These are phyloP conservation scores for Pichia ethanolica DNA, from an alignment of 805 yeast genomes.

Conservation along the genomic window DNA sequence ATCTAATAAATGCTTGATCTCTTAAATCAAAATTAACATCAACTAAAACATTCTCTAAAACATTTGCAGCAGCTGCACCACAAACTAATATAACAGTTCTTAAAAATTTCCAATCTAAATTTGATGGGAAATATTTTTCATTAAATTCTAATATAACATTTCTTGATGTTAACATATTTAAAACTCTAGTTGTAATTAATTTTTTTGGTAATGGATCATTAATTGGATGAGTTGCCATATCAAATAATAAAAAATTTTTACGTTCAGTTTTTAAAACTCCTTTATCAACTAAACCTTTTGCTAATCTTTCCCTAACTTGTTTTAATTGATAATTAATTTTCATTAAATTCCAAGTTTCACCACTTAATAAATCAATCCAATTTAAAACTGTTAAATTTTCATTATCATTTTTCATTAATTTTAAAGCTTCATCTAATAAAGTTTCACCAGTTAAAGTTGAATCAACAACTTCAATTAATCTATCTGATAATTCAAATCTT, in stretches of 20 bases:
- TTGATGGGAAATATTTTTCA: slow-evolving; percentile 60
- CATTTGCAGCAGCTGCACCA: slow-evolving; percentile 94
- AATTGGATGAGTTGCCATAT: slow-evolving; percentile 98
- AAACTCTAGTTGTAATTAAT: slow-evolving; percentile 63
- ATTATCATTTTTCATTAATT: slow-evolving; percentile 79
- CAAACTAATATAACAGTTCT: slow-evolving; percentile 78
- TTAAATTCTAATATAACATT: slow-evolving; percentile 50
- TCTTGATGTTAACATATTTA: slow-evolving; percentile 63
- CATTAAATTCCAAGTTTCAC: slow-evolving; percentile 95
- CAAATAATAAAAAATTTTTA: slow-evolving; percentile 87
- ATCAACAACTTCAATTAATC: slow-evolving; percentile 82
- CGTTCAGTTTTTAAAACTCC: slow-evolving; percentile 94
- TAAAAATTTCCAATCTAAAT: slow-evolving; percentile 59
- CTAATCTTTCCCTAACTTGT: slow-evolving; percentile 93
- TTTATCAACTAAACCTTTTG: slow-evolving; percentile 95
- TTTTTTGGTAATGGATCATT: slow-evolving; percentile 83
- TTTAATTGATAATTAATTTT: slow-evolving; percentile 92
- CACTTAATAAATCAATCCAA: slow-evolving; percentile 92
- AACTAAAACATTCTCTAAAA: slow-evolving; percentile 79
- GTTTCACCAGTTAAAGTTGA: slow-evolving; percentile 90
- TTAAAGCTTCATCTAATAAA: slow-evolving; percentile 85
- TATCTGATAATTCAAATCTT: slow-evolving; percentile 79
- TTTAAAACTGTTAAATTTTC: slow-evolving; percentile 69
- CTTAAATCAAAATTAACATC: slow-evolving; percentile 77
- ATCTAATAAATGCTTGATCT: slow-evolving; percentile 86